Evolutionary conservation across 345 rosid genomes (phyloP).

Genomic region (Eucalyptus leucophloia): DNA sequence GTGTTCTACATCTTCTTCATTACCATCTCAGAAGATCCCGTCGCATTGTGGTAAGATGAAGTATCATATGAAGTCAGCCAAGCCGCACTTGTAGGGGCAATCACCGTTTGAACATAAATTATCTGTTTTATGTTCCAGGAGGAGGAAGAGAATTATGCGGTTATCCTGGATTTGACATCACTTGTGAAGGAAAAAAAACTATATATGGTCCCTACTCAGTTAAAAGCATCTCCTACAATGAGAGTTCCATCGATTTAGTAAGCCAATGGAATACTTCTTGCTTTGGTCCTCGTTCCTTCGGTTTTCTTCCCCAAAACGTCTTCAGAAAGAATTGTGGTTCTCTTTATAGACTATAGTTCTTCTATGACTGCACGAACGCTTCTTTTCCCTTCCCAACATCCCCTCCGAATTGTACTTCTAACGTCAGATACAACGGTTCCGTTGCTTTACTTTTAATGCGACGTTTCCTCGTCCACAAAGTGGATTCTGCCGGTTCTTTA

Average conservation of each 20-base stretch:
- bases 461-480: too few species aligned
- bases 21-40: background rate
- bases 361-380: too few species aligned
- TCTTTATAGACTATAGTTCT: background rate
- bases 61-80: background rate
- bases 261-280: background rate
- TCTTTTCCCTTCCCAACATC: too few species aligned
- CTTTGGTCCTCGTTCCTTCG: background rate
- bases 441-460: too few species aligned
- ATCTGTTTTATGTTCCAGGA: background rate
- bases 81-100: background rate
- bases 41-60: rapidly evolving
- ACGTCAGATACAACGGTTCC: too few species aligned
- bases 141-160: background rate
- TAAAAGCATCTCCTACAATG: background rate
- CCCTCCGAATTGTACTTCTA: too few species aligned
- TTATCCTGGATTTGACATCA: background rate
- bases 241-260: background rate
- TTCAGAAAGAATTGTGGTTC: background rate
- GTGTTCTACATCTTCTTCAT: background rate
- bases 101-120: background rate
- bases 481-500: too few species aligned
- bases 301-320: background rate
- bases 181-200: background rate
- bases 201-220: background rate